A percentile compares a stretch with the other conserved stretches of the same genome.
These are phyloP conservation scores for Pseudocercospora cruenta DNA, from an alignment of 2,329 filamentous ascomycete genomes.

Conservation along the genomic window DNA sequence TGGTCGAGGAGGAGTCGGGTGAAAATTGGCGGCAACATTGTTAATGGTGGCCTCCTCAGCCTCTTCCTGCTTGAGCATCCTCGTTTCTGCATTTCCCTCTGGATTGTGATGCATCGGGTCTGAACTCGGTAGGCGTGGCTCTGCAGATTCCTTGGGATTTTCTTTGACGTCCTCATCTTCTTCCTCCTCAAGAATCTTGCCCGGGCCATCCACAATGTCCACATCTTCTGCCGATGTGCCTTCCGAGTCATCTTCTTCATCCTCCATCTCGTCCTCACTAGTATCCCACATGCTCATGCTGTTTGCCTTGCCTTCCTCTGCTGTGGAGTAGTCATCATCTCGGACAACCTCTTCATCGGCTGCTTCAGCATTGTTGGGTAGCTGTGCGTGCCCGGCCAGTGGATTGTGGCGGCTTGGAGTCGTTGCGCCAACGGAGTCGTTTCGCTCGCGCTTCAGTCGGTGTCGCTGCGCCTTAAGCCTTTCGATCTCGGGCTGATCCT, in stretches of 20 bases:
- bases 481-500: constrained; percentile 15
- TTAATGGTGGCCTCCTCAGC: neutral
- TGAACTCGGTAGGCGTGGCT: neutral
- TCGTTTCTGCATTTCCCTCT: neutral
- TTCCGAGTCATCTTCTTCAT: constrained; percentile 5
- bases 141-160: neutral
- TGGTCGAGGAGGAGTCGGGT: neutral
- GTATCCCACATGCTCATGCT: neutral
- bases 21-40: neutral
- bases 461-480: constrained; percentile 19
- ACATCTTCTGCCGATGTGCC: constrained; percentile 4
- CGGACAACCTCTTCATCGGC: constrained; percentile 19
- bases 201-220: constrained; percentile 2
- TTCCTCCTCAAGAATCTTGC: neutral
- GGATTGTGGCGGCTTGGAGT: constrained; percentile 1
- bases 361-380: neutral
- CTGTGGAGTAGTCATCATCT: constrained; percentile 17
- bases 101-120: neutral
- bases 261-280: constrained; percentile 5
- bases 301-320: constrained; percentile 13
- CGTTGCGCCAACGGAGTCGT: neutral
- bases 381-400: neutral
- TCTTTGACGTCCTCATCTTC: neutral
- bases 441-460: constrained; percentile 12
- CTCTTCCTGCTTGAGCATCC: neutral